Percentiles rank a stretch among this genome's conserved stretches.
Evolutionary conservation across 805 yeast genomes (phyloP).

Genomic region (Pichia californica): DNA sequence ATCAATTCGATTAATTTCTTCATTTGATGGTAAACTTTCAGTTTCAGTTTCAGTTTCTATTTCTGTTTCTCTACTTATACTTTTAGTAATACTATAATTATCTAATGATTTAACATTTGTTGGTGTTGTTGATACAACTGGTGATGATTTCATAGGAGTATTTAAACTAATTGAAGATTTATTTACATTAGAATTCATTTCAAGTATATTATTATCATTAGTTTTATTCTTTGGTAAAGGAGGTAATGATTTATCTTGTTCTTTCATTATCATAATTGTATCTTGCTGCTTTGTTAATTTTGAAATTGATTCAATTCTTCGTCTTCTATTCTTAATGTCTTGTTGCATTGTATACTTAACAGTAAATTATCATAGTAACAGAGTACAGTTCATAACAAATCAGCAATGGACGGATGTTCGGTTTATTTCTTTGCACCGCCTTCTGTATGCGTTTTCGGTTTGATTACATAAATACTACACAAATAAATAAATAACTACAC

Average conservation of each 20-base stretch:
- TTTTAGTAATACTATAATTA: not conserved
- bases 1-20: not conserved
- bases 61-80: not conserved
- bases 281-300: conserved; percentile 22
- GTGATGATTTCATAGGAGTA: conserved; percentile 14
- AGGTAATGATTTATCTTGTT: conserved; percentile 9
- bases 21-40: not conserved
- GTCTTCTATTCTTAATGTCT: not conserved
- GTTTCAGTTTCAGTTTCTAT: not conserved
- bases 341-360: too few species aligned
- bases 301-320: conserved; percentile 12
- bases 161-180: conserved; percentile 1
- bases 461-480: too few species aligned
- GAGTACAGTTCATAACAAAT: too few species aligned
- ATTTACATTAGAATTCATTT: not conserved
- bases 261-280: conserved; percentile 4
- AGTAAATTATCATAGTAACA: too few species aligned
- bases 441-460: too few species aligned
- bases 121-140: conserved; percentile 18
- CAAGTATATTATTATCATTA: not conserved
- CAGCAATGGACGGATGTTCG: too few species aligned
- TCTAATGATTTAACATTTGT: conserved; percentile 5
- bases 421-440: too few species aligned
- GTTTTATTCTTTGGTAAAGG: conserved; percentile 5
- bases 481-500: not conserved